Conservation (phyloP, 1,139 yeast genomes). For the Geotrichum fermentans region DNA sequence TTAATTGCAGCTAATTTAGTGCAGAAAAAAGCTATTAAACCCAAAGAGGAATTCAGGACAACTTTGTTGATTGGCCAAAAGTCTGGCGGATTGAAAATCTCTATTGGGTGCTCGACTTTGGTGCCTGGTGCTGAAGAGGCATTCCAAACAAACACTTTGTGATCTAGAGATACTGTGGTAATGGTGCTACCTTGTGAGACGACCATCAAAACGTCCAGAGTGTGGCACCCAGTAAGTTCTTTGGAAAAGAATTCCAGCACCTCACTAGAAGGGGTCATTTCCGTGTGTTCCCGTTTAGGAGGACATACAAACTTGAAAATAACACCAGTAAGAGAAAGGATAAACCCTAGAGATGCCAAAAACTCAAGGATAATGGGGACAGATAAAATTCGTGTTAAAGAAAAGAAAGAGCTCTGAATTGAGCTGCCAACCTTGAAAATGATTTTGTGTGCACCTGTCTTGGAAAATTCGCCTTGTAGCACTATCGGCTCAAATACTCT, state of each 20-base stretch:
- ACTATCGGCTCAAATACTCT: constrained; percentile 18
- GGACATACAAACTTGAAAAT: constrained; percentile 36
- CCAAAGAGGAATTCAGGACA: constrained; percentile 57
- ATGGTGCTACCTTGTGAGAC: constrained; percentile 51
- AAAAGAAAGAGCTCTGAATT: constrained; percentile 11
- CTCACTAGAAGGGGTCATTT: constrained; percentile 18
- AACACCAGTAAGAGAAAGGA: constrained; percentile 40
- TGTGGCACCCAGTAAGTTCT: constrained; percentile 55
- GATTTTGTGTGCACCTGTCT: not conserved
- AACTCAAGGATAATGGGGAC: constrained; percentile 43
- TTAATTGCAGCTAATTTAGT: constrained; percentile 20
- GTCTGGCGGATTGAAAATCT: constrained; percentile 42
- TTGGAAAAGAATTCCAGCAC: constrained; percentile 41
- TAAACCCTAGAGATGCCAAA: constrained; percentile 41
- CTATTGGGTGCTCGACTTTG: constrained; percentile 36
- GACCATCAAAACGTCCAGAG: constrained; percentile 60
- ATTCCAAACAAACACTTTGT: constrained; percentile 67
- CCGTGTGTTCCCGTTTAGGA: constrained; percentile 12
- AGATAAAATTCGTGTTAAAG: constrained; percentile 15
- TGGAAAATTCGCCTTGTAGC: constrained; percentile 9
- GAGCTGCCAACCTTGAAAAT: constrained; percentile 9
- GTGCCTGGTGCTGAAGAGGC: constrained; percentile 43
- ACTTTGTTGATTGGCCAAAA: constrained; percentile 67
- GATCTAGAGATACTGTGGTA: constrained; percentile 70
- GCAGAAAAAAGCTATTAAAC: constrained; percentile 55